Evolutionary conservation across 2,329 filamentous ascomycete genomes (phyloP).

Genomic region (Aspergillus tubingensis): DNA sequence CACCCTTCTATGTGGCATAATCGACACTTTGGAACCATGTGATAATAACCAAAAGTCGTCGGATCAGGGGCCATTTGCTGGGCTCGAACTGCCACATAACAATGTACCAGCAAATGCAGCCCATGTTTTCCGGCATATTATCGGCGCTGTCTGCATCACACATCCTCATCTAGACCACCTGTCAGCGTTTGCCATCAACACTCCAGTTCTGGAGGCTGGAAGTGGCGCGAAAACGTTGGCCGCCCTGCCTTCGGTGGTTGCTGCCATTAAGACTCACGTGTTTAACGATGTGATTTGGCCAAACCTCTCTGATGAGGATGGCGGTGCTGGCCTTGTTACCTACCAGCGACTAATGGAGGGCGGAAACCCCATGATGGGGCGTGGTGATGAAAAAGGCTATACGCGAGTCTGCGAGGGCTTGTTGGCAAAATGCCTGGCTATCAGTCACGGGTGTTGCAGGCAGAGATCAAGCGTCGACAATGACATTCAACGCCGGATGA

Average conservation of each 20-base stretch:
- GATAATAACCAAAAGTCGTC: conserved; percentile 29
- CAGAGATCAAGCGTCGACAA: conserved; percentile 59
- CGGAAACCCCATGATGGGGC: conserved; percentile 79
- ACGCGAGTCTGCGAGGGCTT: conserved; percentile 85
- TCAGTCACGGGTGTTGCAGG: conserved; percentile 89
- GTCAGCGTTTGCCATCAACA: conserved; percentile 88
- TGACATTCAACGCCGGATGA: conserved; percentile 60
- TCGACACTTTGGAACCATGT: conserved; percentile 66
- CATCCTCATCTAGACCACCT: conserved; percentile 98
- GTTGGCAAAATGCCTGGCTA: conserved; percentile 81
- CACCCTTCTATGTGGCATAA: conserved; percentile 82
- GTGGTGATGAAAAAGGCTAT: conserved; percentile 79
- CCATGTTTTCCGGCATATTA: conserved; percentile 73
- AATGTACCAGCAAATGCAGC: conserved; percentile 76
- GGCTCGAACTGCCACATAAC: conserved; percentile 68
- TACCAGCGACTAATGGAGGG: conserved; percentile 88
- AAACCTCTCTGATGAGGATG: conserved; percentile 93
- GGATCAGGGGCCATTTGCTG: conserved; percentile 73
- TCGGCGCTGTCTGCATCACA: conserved; percentile 89
- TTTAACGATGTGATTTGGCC: conserved; percentile 99
- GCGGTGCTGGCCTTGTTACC: conserved; percentile 86
- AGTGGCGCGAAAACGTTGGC: conserved; percentile 80
- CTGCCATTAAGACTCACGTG: conserved; percentile 88
- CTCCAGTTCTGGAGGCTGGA: conserved; percentile 77
- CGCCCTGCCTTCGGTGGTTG: conserved; percentile 83